Evolutionary conservation across 495 filamentous ascomycete genomes (phyloP), one percentile per base, ranked within the genome.

Genomic region (Pyronema domesticum): DNA sequence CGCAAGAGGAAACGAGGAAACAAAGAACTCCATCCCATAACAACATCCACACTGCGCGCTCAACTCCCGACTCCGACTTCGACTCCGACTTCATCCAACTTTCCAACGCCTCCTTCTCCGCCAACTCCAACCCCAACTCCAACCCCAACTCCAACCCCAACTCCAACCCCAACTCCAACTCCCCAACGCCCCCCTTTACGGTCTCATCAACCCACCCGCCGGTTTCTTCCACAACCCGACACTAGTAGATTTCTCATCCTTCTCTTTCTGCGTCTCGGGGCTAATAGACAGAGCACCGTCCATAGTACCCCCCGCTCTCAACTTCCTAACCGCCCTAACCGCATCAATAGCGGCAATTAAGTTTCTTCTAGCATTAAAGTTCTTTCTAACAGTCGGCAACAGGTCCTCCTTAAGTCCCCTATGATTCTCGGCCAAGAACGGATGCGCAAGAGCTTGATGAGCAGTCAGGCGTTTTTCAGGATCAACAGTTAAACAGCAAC

Each of bases 271-370:
- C 51, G 73, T 71, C 58, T 75, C 77, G 7, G 82, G 82, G 61
- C 80, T 75, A 45, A 75, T 71, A 53, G 79, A 82, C 69, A 78
- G 70, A 11, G 77, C 75, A 7, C 82, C 81, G 62, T 94, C 87
- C 88, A 94, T 94, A 66, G 86, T 78, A 6, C 70, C 74, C 0
- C 77, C 76, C 59, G 94, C 91, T 49, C 89, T 74, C 43, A 98
- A 69, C 71, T 98, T 95, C 66, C 95, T 95, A 66, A 98, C 95
- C 0, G 91, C 91, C n/a, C 93, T 77, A 45, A 98, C 88, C 0
- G 93, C 95, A 68, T 98, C 91, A 67, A 98, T 96, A 30, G 91
- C 91, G 10, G 89, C 88, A 69, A 96, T 91, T 51, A 98, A 74
- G 7, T 89, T 96, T 55, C 88, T 75, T 33, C 89, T 75, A 7